Percentiles rank a stretch among this genome's conserved stretches.
Evolutionary conservation across 495 filamentous ascomycete species (phyloP).

Genomic region (Lineolata rhizophorae): DNA sequence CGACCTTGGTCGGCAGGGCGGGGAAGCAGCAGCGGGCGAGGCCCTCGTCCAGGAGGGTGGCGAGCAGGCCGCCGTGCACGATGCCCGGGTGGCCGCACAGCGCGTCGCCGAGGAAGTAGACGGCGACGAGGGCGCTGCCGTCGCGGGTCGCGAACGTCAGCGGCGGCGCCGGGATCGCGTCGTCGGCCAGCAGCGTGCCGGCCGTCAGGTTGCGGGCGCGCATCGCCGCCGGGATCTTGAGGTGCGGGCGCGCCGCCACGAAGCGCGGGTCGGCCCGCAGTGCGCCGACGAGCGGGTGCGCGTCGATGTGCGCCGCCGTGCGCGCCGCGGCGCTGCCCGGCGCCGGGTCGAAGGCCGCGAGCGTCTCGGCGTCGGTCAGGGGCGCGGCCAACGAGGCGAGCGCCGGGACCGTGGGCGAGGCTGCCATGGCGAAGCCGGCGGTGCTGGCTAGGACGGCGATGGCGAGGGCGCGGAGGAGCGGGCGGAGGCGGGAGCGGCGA

Average conservation of each 20-base stretch:
- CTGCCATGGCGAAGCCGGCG: slow-evolving; percentile 31
- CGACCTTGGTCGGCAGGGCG: slow-evolving; percentile 71
- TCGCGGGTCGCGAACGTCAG: slow-evolving; percentile 46
- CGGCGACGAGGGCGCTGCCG: slow-evolving; percentile 49
- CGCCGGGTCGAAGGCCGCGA: slow-evolving; percentile 37
- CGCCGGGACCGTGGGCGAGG: slow-evolving; percentile 24
- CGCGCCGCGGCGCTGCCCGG: slow-evolving; percentile 33
- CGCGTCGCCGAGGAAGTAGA: slow-evolving; percentile 60
- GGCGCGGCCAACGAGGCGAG: slow-evolving; percentile 21
- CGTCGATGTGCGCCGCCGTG: slow-evolving; percentile 50
- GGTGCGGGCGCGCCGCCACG: slow-evolving; percentile 61
- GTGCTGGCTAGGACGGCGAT: slow-evolving; percentile 24
- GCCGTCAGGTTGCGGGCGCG: slow-evolving; percentile 59
- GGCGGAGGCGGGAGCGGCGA: slow-evolving; percentile 1
- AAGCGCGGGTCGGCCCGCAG: slow-evolving; percentile 47
- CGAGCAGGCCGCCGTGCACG: slow-evolving; percentile 76
- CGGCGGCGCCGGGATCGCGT: slow-evolving; percentile 65
- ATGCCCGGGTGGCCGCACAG: slow-evolving; percentile 85
- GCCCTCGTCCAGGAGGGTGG: slow-evolving; percentile 82
- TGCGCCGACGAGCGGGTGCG: slow-evolving; percentile 43
- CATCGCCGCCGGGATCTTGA: slow-evolving; percentile 51
- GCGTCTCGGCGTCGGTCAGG: slow-evolving; percentile 52
- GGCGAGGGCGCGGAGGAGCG: slow-evolving; percentile 14
- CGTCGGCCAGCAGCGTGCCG: slow-evolving; percentile 54
- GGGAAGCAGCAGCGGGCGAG: slow-evolving; percentile 79